Percentiles rank a stretch among this genome's conserved stretches.
Evolutionary conservation across 2,329 filamentous ascomycete species (phyloP).

Genomic region (Hirsutella minnesotensis): DNA sequence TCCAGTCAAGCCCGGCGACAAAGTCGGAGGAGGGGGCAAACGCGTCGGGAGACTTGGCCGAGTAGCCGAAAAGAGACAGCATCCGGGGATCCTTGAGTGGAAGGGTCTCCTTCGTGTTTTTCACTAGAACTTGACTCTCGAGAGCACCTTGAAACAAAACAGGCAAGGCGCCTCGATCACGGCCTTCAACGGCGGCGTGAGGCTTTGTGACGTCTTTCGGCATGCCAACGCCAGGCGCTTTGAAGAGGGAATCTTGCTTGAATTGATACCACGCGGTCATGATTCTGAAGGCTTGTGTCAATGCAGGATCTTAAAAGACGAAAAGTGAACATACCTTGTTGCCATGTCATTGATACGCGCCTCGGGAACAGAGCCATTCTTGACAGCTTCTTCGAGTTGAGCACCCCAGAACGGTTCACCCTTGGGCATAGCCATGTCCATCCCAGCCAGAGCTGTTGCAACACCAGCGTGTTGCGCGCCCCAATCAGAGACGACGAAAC

Average conservation of each 20-base stretch:
- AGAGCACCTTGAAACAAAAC: constrained; percentile 42
- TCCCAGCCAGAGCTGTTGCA: constrained; percentile 47
- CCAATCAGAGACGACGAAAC: constrained; percentile 60
- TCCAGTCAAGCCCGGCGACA: constrained; percentile 20
- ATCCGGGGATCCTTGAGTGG: constrained; percentile 38
- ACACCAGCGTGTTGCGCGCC: constrained; percentile 53
- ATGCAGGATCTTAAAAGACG: neutral
- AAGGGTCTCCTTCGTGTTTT: constrained; percentile 43
- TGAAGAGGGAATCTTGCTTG: constrained; percentile 36
- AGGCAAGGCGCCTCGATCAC: constrained; percentile 28
- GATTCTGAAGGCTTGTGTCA: constrained; percentile 14
- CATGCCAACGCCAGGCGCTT: constrained; percentile 38
- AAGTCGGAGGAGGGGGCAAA: constrained; percentile 24
- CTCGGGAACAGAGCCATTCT: constrained; percentile 45
- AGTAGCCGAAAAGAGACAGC: constrained; percentile 52
- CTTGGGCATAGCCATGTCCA: constrained; percentile 61
- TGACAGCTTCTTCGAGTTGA: constrained; percentile 47
- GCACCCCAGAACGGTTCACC: constrained; percentile 27
- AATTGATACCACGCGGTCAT: constrained; percentile 46
- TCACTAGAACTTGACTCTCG: constrained; percentile 53
- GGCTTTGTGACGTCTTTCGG: constrained; percentile 33
- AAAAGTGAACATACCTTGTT: constrained; percentile 19
- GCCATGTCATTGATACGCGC: constrained; percentile 51
- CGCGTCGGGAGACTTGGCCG: constrained; percentile 33
- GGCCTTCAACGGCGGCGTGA: constrained; percentile 41